Evolutionary conservation across 1,284 basidiomycete genomes (phyloP).

Genomic region (Irpex sp.): DNA sequence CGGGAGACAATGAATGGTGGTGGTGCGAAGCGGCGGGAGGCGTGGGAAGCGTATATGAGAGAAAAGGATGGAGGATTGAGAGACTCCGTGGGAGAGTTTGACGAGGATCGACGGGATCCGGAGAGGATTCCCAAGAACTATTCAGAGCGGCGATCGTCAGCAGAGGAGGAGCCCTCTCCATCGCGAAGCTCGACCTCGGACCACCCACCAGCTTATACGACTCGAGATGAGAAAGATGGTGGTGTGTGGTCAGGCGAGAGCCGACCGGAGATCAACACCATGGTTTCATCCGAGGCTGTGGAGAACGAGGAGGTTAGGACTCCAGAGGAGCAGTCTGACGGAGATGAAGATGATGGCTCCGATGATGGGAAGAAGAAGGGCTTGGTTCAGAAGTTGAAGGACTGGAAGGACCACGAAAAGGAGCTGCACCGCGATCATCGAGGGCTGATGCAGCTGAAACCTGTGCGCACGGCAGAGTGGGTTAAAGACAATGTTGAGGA

Average conservation of each 20-base stretch:
- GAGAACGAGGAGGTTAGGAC: constrained; percentile 40
- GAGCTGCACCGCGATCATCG: constrained; percentile 44
- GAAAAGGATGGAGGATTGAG: constrained; percentile 36
- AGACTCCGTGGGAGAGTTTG: constrained; percentile 27
- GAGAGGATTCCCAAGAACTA: constrained; percentile 15
- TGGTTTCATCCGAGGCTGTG: constrained; percentile 33
- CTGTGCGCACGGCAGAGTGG: constrained; percentile 49
- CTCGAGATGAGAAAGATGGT: neutral
- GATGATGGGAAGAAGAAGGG: constrained; percentile 27
- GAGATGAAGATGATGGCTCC: constrained; percentile 26
- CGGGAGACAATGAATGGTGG: constrained; percentile 27
- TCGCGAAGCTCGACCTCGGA: no score
- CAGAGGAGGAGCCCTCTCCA: neutral
- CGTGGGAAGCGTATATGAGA: constrained; percentile 33
- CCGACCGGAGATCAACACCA: constrained; percentile 21
- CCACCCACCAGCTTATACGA: no score
- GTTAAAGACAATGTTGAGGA: constrained; percentile 40
- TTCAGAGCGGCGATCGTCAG: neutral
- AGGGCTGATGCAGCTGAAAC: constrained; percentile 47
- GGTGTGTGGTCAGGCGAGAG: constrained; percentile 13
- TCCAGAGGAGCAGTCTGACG: constrained; percentile 26
- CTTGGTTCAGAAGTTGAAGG: constrained; percentile 26
- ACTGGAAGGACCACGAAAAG: constrained; percentile 38
- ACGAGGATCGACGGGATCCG: constrained; percentile 10
- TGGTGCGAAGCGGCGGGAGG: constrained; percentile 23